Evolutionary conservation across 495 filamentous ascomycete genomes (phyloP).

Genomic region (Daldinia childiae): DNA sequence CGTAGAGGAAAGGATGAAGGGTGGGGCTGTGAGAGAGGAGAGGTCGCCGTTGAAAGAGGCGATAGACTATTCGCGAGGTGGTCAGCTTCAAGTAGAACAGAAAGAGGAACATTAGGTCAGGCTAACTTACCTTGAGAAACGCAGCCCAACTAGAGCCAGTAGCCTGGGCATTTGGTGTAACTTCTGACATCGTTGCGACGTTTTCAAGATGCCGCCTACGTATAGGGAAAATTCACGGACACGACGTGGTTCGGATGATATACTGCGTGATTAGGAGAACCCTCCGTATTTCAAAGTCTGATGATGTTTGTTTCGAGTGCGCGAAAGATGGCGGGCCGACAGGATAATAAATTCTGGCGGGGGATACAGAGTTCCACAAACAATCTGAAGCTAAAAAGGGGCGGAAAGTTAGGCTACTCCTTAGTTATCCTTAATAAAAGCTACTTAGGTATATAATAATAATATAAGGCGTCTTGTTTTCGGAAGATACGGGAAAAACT

Average conservation of each 20-base stretch:
- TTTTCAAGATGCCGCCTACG: constrained; percentile 27
- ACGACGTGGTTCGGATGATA: constrained; percentile 18
- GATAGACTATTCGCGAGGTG: constrained; percentile 70
- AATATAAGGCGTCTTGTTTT: constrained; percentile 18
- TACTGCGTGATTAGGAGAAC: constrained; percentile 16
- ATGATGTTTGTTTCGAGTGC: constrained; percentile 22
- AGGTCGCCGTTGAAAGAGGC: constrained; percentile 97
- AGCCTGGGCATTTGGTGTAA: constrained; percentile 46
- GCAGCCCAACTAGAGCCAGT: constrained; percentile 58
- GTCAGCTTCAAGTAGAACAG: constrained; percentile 1
- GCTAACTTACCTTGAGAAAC: constrained; percentile 60
- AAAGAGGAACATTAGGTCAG: not conserved
- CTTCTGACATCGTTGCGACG: constrained; percentile 41
- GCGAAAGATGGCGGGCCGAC: constrained; percentile 16
- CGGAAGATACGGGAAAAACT: constrained; percentile 19
- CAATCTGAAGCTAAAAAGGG: constrained; percentile 10
- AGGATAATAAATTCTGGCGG: constrained; percentile 17
- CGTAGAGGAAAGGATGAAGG: constrained; percentile 92
- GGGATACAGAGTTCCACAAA: constrained; percentile 26
- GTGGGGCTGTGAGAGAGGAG: constrained; percentile 90
- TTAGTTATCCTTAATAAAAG: not conserved
- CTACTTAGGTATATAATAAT: not conserved
- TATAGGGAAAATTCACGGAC: constrained; percentile 15
- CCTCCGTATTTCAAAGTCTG: constrained; percentile 16
- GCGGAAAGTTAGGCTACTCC: not conserved